Evolutionary conservation across 2,329 filamentous ascomycete genomes (phyloP).

Genomic region (Botryosphaeria dothidea): DNA sequence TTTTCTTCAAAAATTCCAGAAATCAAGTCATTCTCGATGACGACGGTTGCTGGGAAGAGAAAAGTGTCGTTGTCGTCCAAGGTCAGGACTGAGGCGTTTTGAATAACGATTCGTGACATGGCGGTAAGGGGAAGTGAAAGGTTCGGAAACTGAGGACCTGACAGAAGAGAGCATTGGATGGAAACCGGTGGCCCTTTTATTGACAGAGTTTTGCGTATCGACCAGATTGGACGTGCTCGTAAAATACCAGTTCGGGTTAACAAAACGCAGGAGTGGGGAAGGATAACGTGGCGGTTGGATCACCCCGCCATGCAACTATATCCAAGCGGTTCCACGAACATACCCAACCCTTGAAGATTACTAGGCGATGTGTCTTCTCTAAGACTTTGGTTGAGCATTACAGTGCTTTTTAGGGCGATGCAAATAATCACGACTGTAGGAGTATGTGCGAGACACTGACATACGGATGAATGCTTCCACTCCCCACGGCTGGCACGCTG

Average conservation of each 20-base stretch:
- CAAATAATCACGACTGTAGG: too few relatives aligned
- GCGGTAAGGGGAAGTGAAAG: not conserved
- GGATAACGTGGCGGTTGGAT: not conserved
- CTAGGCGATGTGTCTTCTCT: too few relatives aligned
- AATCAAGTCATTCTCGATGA: conserved; percentile 1
- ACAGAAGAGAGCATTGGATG: too few relatives aligned
- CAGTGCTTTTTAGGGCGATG: too few relatives aligned
- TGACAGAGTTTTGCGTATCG: not conserved
- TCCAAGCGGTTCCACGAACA: too few relatives aligned
- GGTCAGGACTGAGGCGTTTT: not conserved
- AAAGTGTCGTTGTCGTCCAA: conserved; percentile 2
- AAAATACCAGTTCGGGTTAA: not conserved
- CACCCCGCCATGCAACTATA: not conserved
- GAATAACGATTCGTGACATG: conserved; percentile 4
- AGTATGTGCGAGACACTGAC: too few relatives aligned
- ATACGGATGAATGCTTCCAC: too few relatives aligned
- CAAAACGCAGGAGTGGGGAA: not conserved
- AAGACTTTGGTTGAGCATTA: too few relatives aligned
- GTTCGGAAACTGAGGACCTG: too few relatives aligned
- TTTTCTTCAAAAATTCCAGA: not conserved
- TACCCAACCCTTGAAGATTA: too few relatives aligned
- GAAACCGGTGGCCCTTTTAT: too few relatives aligned
- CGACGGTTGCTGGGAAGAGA: not conserved
- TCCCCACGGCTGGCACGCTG: too few relatives aligned
- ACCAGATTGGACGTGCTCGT: conserved; percentile 1